Evolutionary conservation across 1,284 basidiomycete genomes (phyloP), one percentile per base, ranked within the genome.

Genomic region (Cryptococcus floricola): DNA sequence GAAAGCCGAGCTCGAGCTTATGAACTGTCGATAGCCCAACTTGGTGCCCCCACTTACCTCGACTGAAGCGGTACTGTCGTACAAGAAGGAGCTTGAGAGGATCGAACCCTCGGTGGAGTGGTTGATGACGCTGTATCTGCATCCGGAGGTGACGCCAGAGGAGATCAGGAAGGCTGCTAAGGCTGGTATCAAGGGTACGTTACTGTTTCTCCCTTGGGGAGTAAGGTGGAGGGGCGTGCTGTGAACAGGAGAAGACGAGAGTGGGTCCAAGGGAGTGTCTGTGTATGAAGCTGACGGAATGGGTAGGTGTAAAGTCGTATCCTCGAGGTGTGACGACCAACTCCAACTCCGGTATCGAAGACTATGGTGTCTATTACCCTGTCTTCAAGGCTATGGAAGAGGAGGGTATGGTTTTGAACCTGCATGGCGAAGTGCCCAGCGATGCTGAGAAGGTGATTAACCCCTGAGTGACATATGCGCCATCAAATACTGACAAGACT

Each of bases 261-360:
- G 23, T 23, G 18, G 47, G 27, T 10, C 42, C 16, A 13, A 10
- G 42, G 19, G 41, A n/a, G 34, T 34, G 31, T 6, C 6, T 34
- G 31, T 31, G 31, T 1, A 34, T 34, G 31, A 34, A 59, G 56
- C 52, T 50, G 31, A 45, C 46, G 7, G n/a, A n/a, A 28, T 43
- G 42, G 50, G 18, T 50, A 86, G 94, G 96, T 41, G 92, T 98
- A 66, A 98, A 98, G 79, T 93, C 89, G 25, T 99, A 98, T 75
- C 96, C 96, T 48, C 83, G 91, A 62, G 96, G 96, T 13, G 96
- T 99, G 2, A 99, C 96, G 9, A 99, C 96, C 50, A 97, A 98
- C 78, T 96, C 91, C 38, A 91, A 94, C 60, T 87, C 89, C 42
- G 96, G 96, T 10, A 97, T 98, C 66, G 95, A 98, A 74, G 91